Evolutionary conservation across 1,284 basidiomycete species (phyloP).

Genomic region (Ceratobasidium sp.): DNA sequence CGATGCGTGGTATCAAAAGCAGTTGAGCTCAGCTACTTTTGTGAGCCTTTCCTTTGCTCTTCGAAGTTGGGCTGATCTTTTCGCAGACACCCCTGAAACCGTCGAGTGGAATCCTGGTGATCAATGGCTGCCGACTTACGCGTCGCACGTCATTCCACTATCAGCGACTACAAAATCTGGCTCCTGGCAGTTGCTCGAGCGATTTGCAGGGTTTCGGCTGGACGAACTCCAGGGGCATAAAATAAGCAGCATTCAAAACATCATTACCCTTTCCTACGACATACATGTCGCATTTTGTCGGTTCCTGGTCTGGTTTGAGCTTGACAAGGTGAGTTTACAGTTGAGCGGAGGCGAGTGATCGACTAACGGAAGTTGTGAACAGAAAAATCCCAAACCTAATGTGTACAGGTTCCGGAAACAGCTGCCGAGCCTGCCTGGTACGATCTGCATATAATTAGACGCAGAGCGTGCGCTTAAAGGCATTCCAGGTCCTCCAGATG

Average conservation of each 20-base stretch:
- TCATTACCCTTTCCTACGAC: slow-evolving; percentile 37
- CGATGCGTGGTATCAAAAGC: slow-evolving; percentile 35
- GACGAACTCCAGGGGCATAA: slow-evolving; percentile 33
- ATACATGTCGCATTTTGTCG: slow-evolving; percentile 41
- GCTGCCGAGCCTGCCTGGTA: slow-evolving; percentile 36
- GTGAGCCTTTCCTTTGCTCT: slow-evolving; percentile 9
- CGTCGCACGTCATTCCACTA: slow-evolving; percentile 32
- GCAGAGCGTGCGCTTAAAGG: slow-evolving; percentile 2
- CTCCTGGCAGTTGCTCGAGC: slow-evolving; percentile 37
- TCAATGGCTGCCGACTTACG: slow-evolving; percentile 37
- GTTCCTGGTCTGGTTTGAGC: slow-evolving; percentile 41
- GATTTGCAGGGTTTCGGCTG: slow-evolving; percentile 37
- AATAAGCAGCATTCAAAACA: slow-evolving; percentile 33
- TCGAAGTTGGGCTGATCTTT: slow-evolving; percentile 3
- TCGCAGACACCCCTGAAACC: slow-evolving; percentile 38
- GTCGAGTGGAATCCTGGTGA: slow-evolving; percentile 43
- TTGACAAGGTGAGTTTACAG: slow-evolving; percentile 25
- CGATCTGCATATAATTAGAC: slow-evolving; percentile 7
- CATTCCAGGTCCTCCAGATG: slow-evolving; percentile 32
- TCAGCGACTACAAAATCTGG: slow-evolving; percentile 24
- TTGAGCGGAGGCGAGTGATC: background rate
- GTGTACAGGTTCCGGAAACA: slow-evolving; percentile 38
- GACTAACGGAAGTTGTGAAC: background rate
- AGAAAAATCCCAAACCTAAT: slow-evolving; percentile 43
- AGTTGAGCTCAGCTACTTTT: slow-evolving; percentile 34